Evolutionary conservation across 2,329 filamentous ascomycete species (phyloP).

Genomic region (Xylaria polymorpha): DNA sequence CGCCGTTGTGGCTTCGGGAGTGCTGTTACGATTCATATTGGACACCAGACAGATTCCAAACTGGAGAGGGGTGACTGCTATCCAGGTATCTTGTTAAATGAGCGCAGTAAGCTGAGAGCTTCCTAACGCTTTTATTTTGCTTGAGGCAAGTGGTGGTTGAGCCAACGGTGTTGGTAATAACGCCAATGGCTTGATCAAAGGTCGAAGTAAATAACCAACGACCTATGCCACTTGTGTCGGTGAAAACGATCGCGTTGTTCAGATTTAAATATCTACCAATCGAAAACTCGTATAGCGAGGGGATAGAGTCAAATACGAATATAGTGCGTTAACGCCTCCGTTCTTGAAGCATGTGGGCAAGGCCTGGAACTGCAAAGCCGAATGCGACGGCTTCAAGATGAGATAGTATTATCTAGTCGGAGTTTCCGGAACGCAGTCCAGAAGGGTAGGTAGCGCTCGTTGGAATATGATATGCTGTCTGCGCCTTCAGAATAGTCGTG

Average conservation of each 20-base stretch:
- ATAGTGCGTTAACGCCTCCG: slow-evolving; percentile 15
- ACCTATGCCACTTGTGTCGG: not conserved
- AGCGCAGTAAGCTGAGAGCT: not conserved
- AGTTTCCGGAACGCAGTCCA: not conserved
- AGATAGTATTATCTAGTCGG: slow-evolving; percentile 24
- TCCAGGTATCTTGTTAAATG: slow-evolving; percentile 6
- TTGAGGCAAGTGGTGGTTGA: not conserved
- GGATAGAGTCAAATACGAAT: slow-evolving; percentile 8
- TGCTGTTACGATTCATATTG: slow-evolving; percentile 87
- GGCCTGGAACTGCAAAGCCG: slow-evolving; percentile 6
- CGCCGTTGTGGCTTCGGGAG: slow-evolving; percentile 86
- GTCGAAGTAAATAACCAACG: not conserved
- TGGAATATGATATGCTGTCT: not conserved
- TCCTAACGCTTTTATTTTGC: not conserved
- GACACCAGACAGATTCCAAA: slow-evolving; percentile 16
- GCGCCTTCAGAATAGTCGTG: slow-evolving; percentile 3
- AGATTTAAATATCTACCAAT: not conserved
- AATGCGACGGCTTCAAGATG: slow-evolving; percentile 3
- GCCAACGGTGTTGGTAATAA: not conserved
- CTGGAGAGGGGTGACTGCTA: not conserved
- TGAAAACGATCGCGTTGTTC: not conserved
- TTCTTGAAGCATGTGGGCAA: slow-evolving; percentile 21
- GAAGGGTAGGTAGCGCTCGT: slow-evolving; percentile 18
- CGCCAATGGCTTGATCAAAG: not conserved
- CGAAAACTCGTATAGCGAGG: not conserved